Evolutionary conservation across 176 grass and related monocot species (phyloP).

Genomic region (Otatea glauca): DNA sequence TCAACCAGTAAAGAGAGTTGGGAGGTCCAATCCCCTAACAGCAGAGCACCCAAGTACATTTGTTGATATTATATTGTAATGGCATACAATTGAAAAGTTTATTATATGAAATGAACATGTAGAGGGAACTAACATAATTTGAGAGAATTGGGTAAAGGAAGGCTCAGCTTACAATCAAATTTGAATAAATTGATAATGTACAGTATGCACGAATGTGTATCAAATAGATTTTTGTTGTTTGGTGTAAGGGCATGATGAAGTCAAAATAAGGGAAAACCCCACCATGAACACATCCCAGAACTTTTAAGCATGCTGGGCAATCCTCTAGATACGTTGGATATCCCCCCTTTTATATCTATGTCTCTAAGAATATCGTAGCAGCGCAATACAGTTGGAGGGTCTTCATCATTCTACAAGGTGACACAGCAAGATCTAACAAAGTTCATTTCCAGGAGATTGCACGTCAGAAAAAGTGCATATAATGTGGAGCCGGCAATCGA

Average conservation of each 20-base stretch:
- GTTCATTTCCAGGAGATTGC: slow-evolving; percentile 37
- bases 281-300: background rate
- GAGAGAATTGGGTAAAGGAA: background rate
- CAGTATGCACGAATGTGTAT: background rate
- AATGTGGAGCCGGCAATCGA: slow-evolving; percentile 15
- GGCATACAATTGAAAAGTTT: too few species aligned
- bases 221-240: background rate
- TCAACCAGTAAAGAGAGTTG: too few species aligned
- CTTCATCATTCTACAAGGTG: slow-evolving; percentile 34
- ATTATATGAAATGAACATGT: background rate
- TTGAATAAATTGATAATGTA: slow-evolving; percentile 3
- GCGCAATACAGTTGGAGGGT: slow-evolving; percentile 23
- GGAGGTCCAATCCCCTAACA: too few species aligned
- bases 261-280: background rate
- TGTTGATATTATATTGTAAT: too few species aligned
- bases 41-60: too few species aligned
- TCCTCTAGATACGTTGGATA: slow-evolving; percentile 14
- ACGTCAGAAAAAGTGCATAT: slow-evolving; percentile 25
- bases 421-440: background rate
- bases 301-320: slow-evolving; percentile 26
- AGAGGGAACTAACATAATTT: background rate
- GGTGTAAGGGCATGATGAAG: slow-evolving; percentile 8
- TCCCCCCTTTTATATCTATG: slow-evolving; percentile 19
- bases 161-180: slow-evolving; percentile 7
- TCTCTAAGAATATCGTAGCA: background rate